Conservation (phyloP, 208 protist species). For the Leishmania tropica region DNA sequence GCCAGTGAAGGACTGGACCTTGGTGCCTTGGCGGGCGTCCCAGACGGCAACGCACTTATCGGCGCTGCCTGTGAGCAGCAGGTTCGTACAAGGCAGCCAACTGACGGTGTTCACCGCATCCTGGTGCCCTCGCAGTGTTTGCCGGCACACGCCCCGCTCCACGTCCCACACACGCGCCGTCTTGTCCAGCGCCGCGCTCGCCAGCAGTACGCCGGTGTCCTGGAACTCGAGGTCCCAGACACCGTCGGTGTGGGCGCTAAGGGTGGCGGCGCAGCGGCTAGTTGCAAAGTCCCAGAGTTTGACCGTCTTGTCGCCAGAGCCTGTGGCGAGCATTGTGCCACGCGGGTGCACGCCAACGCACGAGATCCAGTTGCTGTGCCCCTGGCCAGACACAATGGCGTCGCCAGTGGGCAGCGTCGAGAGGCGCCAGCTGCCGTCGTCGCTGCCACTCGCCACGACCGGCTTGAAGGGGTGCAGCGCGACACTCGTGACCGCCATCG, state of each 20-base stretch:
- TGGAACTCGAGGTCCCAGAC: conserved; percentile 96
- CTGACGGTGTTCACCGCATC: conserved; percentile 94
- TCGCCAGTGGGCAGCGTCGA: conserved; percentile 93
- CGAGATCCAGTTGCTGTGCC: conserved; percentile 95
- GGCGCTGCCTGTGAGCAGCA: conserved; percentile 92
- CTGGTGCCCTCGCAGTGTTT: conserved; percentile 95
- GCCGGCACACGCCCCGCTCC: conserved; percentile 76
- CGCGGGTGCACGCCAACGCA: conserved; percentile 86
- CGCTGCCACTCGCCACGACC: conserved; percentile 95
- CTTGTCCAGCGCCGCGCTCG: conserved; percentile 92
- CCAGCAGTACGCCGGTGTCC: conserved; percentile 93
- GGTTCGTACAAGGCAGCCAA: conserved; percentile 96
- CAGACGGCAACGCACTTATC: conserved; percentile 98
- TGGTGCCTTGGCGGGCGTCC: conserved; percentile 94
- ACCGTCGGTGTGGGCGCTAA: conserved; percentile 94
- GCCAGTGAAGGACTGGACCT: conserved; percentile 95
- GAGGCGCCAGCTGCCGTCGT: conserved; percentile 96
- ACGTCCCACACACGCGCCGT: conserved; percentile 96
- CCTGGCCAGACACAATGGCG: conserved; percentile 94
- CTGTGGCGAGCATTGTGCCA: conserved; percentile 95
- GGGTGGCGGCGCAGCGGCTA: conserved; percentile 83
- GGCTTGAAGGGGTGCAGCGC: conserved; percentile 94
- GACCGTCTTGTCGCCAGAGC: conserved; percentile 95
- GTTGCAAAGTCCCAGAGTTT: conserved; percentile 97
- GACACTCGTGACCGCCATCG: conserved; percentile 87